These are phyloP conservation scores for Lolium multiflorum DNA, from an alignment of 176 grass and related monocot genomes.

Conservation along the genomic window DNA sequence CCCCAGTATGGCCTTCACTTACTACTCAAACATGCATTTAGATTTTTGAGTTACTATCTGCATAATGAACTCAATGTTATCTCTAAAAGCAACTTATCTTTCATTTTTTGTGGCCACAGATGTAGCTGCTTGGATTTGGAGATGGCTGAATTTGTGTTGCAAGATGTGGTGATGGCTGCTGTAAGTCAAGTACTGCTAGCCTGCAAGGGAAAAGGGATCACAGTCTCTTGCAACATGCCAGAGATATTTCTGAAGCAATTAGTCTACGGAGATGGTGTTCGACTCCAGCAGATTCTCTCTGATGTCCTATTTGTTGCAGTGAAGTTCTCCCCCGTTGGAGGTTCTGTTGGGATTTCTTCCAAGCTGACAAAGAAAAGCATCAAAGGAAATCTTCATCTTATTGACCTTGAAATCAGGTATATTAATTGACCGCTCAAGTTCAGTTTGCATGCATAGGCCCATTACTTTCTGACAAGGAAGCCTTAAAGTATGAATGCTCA, in stretches of 20 bases:
- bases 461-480: slow-evolving; percentile 25
- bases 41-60: neutral
- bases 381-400: slow-evolving; percentile 71
- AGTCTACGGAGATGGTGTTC: slow-evolving; percentile 73
- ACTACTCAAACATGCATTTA: slow-evolving; percentile 20
- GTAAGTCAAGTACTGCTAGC: slow-evolving; percentile 77
- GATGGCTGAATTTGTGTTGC: slow-evolving; percentile 80
- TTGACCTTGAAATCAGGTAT: slow-evolving; percentile 84
- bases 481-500: neutral
- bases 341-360: slow-evolving; percentile 62
- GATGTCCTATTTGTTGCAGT: slow-evolving; percentile 75
- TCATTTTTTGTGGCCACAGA: slow-evolving; percentile 28
- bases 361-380: slow-evolving; percentile 65
- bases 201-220: slow-evolving; percentile 80
- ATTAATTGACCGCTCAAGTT: neutral
- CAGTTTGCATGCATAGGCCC: slow-evolving; percentile 4
- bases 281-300: slow-evolving; percentile 85
- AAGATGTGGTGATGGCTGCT: slow-evolving; percentile 70
- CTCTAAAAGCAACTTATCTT: neutral
- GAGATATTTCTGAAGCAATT: slow-evolving; percentile 65
- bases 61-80: neutral
- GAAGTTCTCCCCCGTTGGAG: slow-evolving; percentile 80
- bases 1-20: slow-evolving; percentile 1
- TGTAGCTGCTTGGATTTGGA: slow-evolving; percentile 86
- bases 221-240: slow-evolving; percentile 60